phyloP scores from a whole-genome alignment of 495 filamentous ascomycete genomes.

The Penicillium silybi region DNA sequence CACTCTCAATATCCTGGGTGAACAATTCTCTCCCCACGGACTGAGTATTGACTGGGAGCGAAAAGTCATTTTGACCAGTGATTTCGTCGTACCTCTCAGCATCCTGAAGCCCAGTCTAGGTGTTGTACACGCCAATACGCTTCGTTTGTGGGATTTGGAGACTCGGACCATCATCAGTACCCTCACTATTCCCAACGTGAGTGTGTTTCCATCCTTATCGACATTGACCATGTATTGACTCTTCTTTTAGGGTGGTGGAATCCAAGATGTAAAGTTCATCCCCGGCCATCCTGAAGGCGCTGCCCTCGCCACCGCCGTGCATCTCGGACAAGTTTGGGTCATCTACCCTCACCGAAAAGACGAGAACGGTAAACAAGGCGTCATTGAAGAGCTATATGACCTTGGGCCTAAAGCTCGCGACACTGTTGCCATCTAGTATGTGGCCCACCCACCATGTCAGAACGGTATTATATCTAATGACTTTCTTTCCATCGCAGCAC shows the following conservation, averaged over 20 bases:
- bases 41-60: constrained; percentile 55
- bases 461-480: not conserved
- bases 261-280: constrained; percentile 65
- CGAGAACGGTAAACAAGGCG: constrained; percentile 50
- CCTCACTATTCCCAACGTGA: constrained; percentile 57
- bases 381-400: constrained; percentile 55
- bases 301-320: constrained; percentile 58
- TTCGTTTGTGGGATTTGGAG: constrained; percentile 56
- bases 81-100: constrained; percentile 57
- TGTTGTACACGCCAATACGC: constrained; percentile 50
- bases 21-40: constrained; percentile 60
- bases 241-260: constrained; percentile 49
- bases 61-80: constrained; percentile 55
- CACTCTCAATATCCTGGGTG: constrained; percentile 50
- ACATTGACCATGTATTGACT: no score
- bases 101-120: constrained; percentile 57
- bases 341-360: constrained; percentile 59
- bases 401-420: constrained; percentile 54
- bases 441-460: not conserved
- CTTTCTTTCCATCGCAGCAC: constrained; percentile 27
- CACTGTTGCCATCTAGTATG: constrained; percentile 54
- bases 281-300: constrained; percentile 56
- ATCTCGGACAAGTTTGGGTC: constrained; percentile 61
- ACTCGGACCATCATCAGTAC: constrained; percentile 53
- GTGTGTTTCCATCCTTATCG: no score